Base-by-base conservation (phyloP, 768 basidiomycete genomes). In the Leccinellum albellum region DNA sequence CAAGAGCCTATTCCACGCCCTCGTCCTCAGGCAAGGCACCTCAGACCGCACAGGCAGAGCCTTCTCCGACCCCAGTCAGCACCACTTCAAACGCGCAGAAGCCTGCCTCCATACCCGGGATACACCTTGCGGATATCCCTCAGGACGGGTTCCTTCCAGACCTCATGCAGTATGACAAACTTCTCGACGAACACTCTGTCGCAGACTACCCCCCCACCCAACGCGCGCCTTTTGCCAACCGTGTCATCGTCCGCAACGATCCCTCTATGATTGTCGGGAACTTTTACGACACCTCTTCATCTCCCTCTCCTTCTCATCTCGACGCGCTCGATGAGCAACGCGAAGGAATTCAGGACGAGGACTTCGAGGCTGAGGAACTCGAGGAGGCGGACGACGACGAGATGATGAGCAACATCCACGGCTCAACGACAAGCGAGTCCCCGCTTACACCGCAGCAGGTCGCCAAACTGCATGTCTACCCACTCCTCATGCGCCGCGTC, bases 171-270 rank as follows among this genome's bases (percentile, higher is more conserved):
- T 74, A 79, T 45, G 82, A 89, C 63, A 77, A 82, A 17, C 67
- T 86, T 28, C 75, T 88, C 53, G 88, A 90, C 72, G 77, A 82
- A 6, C 79, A 82, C 37, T 79, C 87, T 52, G 74, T 78, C 51
- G 62, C 74, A 37, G 81, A 80, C 21, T 75, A 87, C 62, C 80
- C 82, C 17, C 81, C 87, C 1, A 75, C 76, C 23, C 67, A 76
- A 55, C 73, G 76, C n/a, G 76, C 69, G 15, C 85, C 80, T 1
- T 85, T 77, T 71, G 76, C 79, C 60, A 86, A 85, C 70, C 79
- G 80, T 29, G 81, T 90, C 70, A 75, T 84, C 59, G 68, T 88
- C 51, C 86, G 87, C 53, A 90, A 89, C 66, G 82, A 88, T 73
- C 75, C 80, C n/a, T 85, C 87, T 55, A 80, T 88, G 58, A 85